phyloP scores from a whole-genome alignment of 2,329 filamentous ascomycete species.

The Sarocladium oryzae region DNA sequence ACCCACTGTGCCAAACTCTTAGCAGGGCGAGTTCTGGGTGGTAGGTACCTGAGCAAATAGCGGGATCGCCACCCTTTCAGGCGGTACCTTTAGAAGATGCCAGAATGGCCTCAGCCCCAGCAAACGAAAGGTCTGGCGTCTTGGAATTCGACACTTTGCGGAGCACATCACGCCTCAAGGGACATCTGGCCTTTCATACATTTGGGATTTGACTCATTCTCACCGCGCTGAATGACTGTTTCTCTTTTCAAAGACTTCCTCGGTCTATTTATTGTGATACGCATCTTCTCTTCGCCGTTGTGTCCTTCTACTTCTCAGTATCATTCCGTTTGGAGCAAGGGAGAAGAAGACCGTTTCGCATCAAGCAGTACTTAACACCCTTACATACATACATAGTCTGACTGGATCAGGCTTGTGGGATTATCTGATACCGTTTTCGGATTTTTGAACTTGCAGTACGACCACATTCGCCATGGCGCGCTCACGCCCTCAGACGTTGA shows the following conservation, averaged over 20 bases:
- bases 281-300: no score
- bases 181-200: constrained; percentile 8
- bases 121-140: neutral
- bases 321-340: no score
- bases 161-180: neutral
- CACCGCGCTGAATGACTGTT: no score
- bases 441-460: no score
- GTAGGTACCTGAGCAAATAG: neutral
- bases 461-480: no score
- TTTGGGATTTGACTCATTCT: neutral
- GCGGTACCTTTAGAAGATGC: constrained; percentile 8
- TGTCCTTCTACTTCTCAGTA: no score
- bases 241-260: neutral
- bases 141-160: constrained; percentile 5
- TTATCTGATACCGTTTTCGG: no score
- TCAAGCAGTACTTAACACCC: no score
- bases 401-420: no score
- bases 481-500: constrained; percentile 17
- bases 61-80: neutral
- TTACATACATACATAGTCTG: no score
- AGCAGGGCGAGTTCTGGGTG: neutral
- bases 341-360: no score
- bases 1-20: neutral
- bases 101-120: constrained; percentile 5
- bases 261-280: no score